Percentiles rank a stretch among this genome's conserved stretches.
Evolutionary conservation across 164 flowering plant species (phyloP).

Genomic region (Platanus orientalis): DNA sequence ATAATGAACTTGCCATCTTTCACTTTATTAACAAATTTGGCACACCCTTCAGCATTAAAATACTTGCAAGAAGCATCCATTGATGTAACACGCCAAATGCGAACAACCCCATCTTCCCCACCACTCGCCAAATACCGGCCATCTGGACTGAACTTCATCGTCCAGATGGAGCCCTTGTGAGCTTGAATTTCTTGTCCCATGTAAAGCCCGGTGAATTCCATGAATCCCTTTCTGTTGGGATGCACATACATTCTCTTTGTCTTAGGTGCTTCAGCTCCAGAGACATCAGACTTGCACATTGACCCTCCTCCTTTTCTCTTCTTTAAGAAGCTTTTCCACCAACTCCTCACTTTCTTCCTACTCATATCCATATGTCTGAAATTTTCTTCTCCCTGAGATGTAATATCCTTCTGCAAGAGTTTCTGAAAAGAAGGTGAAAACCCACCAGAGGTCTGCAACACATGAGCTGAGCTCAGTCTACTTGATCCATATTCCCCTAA

Average conservation of each 20-base stretch:
- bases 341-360: slow-evolving; percentile 31
- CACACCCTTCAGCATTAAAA: slow-evolving; percentile 17
- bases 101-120: slow-evolving; percentile 83
- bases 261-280: slow-evolving; percentile 11
- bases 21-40: slow-evolving; percentile 6
- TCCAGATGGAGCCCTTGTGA: slow-evolving; percentile 68
- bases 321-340: slow-evolving; percentile 42
- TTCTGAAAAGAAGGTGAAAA: slow-evolving; percentile 6
- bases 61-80: slow-evolving; percentile 26
- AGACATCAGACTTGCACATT: slow-evolving; percentile 4
- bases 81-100: slow-evolving; percentile 62
- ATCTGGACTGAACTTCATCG: slow-evolving; percentile 87
- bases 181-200: slow-evolving; percentile 66
- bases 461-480: slow-evolving; percentile 1
- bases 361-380: background rate
- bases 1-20: slow-evolving; percentile 18
- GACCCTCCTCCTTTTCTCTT: slow-evolving; percentile 21
- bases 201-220: slow-evolving; percentile 56
- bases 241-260: slow-evolving; percentile 30
- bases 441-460: background rate
- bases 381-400: slow-evolving; percentile 10
- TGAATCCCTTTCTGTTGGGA: slow-evolving; percentile 42
- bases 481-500: slow-evolving; percentile 11
- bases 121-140: slow-evolving; percentile 80
- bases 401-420: slow-evolving; percentile 5